Conservation (phyloP, 108 stramenopile genomes). For the Aurantiochytrium sp. region DNA sequence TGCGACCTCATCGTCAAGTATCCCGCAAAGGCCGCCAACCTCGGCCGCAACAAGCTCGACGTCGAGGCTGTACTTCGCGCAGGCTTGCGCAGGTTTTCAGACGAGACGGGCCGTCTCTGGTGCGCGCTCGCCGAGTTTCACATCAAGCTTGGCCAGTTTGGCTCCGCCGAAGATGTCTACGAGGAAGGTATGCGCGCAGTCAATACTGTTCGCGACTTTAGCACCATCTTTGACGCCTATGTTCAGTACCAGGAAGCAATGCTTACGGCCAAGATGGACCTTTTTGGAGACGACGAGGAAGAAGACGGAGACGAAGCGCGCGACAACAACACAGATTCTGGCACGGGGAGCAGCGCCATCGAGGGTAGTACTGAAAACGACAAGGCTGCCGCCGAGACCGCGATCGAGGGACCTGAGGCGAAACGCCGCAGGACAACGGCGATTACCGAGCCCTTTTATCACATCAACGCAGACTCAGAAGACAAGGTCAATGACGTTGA, state of each 20-base stretch:
- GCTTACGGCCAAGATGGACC: conserved; percentile 75
- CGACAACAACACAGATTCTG: background rate
- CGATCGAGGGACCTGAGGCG: background rate
- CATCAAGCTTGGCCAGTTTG: conserved; percentile 87
- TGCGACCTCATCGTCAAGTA: conserved; percentile 76
- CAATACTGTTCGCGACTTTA: conserved; percentile 88
- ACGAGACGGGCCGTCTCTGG: conserved; percentile 90
- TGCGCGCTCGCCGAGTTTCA: conserved; percentile 83
- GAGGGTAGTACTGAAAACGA: no score
- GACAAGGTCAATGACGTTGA: conserved; percentile 59
- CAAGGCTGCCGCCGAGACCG: background rate
- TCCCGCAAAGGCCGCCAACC: conserved; percentile 60
- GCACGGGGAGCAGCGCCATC: no score
- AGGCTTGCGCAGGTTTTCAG: conserved; percentile 65
- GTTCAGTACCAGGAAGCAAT: conserved; percentile 86
- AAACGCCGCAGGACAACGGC: background rate
- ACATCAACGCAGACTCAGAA: background rate
- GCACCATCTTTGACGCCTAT: conserved; percentile 90
- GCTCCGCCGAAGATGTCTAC: conserved; percentile 83
- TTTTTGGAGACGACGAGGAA: conserved; percentile 66
- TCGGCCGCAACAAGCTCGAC: conserved; percentile 51
- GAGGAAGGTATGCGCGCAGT: conserved; percentile 84
- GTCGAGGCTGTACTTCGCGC: conserved; percentile 79
- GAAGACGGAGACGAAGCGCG: conserved; percentile 49
- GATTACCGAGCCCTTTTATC: background rate